phyloP scores from a whole-genome alignment of 345 rosid species.

The Isatis tinctoria region DNA sequence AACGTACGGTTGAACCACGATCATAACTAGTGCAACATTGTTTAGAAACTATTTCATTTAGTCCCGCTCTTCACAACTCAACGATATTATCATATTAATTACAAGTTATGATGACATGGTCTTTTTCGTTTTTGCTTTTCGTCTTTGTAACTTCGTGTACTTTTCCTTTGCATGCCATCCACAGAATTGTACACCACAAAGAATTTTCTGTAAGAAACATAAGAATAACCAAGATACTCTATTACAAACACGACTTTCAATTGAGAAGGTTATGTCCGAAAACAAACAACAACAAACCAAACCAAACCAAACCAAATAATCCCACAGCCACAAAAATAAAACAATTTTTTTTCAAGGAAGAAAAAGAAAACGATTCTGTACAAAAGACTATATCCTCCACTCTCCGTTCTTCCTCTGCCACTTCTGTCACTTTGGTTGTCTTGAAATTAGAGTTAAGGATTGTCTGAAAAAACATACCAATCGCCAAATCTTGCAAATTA shows the following conservation, averaged over 20 bases:
- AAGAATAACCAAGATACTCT: neutral
- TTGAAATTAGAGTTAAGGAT: conserved; percentile 28
- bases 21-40: neutral
- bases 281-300: conserved; percentile 31
- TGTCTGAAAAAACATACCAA: conserved; percentile 17
- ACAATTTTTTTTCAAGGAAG: neutral
- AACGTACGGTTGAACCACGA: neutral
- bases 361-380: conserved; percentile 15
- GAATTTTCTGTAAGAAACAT: neutral
- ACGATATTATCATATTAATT: neutral
- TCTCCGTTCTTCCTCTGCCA: conserved; percentile 6
- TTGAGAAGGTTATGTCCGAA: conserved; percentile 25
- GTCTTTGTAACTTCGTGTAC: neutral
- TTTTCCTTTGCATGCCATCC: neutral
- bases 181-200: neutral
- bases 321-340: conserved; percentile 22
- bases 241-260: conserved; percentile 20
- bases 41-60: neutral
- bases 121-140: neutral
- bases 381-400: conserved; percentile 21
- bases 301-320: conserved; percentile 27
- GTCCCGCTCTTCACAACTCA: neutral
- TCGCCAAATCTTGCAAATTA: conserved; percentile 11
- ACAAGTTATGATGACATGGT: neutral
- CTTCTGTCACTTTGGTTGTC: conserved; percentile 12